phyloP scores from a whole-genome alignment of 2,329 filamentous ascomycete species.

The Ophiostoma novo-ulmi region DNA sequence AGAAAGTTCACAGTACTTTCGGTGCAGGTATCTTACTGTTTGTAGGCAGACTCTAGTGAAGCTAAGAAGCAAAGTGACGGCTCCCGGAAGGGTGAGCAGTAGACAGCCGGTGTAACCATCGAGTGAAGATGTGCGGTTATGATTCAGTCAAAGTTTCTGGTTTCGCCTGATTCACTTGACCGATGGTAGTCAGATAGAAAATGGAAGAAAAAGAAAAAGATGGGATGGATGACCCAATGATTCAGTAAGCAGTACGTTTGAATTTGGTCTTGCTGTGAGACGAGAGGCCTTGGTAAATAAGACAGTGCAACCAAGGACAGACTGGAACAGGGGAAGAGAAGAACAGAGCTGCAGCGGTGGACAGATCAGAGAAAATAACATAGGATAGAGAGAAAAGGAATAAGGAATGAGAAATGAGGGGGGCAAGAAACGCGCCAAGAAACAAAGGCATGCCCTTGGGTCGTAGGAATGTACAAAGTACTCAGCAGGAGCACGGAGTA shows the following conservation, averaged over 20 bases:
- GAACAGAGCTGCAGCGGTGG: not conserved
- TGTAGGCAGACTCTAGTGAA: too few species aligned
- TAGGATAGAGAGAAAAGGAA: not conserved
- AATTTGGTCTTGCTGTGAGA: conserved; percentile 1
- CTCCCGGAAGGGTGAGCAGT: not conserved
- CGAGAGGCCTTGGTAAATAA: not conserved
- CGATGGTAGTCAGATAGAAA: not conserved
- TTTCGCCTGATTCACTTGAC: not conserved
- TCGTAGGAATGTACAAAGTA: not conserved
- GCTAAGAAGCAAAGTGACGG: not conserved
- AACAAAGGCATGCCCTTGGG: not conserved
- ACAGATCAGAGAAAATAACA: too few species aligned
- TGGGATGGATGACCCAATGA: too few species aligned
- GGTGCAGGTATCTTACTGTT: too few species aligned
- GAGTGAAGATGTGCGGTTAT: not conserved
- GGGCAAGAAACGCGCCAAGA: conserved; percentile 12
- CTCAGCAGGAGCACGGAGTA: not conserved
- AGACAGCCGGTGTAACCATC: conserved; percentile 5
- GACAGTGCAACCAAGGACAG: conserved; percentile 1
- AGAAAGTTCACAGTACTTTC: not conserved
- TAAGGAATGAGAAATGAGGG: not conserved
- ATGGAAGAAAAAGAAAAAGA: not conserved
- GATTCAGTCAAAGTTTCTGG: not conserved
- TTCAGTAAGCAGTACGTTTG: not conserved
- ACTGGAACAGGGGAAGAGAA: not conserved